Conservation (phyloP, 176 grass and related monocot genomes). For the Saccharum officinarum region DNA sequence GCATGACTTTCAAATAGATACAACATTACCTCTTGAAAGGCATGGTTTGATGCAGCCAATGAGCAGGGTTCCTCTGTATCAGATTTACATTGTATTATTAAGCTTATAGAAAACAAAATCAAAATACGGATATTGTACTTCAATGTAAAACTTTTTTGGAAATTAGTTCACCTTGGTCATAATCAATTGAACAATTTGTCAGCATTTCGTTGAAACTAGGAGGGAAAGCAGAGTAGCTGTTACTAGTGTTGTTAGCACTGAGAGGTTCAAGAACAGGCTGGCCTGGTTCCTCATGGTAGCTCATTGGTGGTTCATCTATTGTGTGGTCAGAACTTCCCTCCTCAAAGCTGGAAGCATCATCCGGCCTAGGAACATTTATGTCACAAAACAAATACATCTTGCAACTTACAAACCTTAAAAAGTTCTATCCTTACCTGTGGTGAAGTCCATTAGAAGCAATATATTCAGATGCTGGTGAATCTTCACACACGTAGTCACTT, state of each 20-base stretch:
- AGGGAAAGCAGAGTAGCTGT: constrained; percentile 44
- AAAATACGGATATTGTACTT: constrained; percentile 12
- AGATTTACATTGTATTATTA: constrained; percentile 7
- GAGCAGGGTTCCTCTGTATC: constrained; percentile 24
- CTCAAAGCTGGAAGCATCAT: constrained; percentile 46
- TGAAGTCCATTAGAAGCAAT: constrained; percentile 56
- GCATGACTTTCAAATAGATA: constrained; percentile 20
- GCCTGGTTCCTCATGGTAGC: constrained; percentile 36
- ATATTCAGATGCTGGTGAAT: constrained; percentile 59
- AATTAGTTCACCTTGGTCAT: constrained; percentile 40
- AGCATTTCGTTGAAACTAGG: constrained; percentile 60
- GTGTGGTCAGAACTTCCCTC: constrained; percentile 30
- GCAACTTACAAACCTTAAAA: constrained; percentile 14
- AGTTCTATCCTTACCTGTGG: constrained; percentile 40
- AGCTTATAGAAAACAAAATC: not conserved
- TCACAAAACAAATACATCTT: constrained; percentile 6
- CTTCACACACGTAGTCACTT: constrained; percentile 45
- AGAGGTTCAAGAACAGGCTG: constrained; percentile 33
- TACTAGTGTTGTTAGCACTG: constrained; percentile 30
- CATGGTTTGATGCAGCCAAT: constrained; percentile 11
- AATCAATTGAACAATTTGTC: constrained; percentile 46
- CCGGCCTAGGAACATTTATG: constrained; percentile 22
- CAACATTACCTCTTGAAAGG: constrained; percentile 39
- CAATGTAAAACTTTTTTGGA: not conserved
- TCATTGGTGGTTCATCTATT: constrained; percentile 32